Percentiles rank a stretch among this genome's conserved stretches.
Conservation (phyloP, 257 asterid genomes). For the Cordia subcordata region DNA sequence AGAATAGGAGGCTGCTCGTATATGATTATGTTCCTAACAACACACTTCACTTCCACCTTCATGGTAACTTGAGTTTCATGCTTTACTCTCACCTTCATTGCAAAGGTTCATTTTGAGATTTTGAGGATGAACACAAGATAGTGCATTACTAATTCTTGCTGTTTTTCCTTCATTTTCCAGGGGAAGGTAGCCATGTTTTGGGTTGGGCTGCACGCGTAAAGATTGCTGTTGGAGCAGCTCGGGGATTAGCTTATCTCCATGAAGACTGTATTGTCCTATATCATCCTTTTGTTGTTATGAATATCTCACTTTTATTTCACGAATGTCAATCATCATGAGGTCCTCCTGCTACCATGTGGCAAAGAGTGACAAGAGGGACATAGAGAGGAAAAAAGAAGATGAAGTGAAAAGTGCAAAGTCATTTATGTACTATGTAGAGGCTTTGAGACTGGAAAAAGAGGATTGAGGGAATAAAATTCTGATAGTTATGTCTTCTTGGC, state of each 20-base stretch:
- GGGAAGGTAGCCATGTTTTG: constrained; percentile 58
- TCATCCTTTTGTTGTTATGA: constrained; percentile 8
- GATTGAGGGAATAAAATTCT: background rate
- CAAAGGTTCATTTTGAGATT: background rate
- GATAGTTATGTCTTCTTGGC: background rate
- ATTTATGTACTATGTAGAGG: no score
- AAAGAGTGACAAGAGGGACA: no score
- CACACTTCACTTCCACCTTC: constrained; percentile 94
- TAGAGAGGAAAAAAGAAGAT: no score
- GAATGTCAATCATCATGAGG: no score
- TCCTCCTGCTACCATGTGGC: no score
- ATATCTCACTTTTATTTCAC: background rate
- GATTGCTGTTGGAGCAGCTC: constrained; percentile 95
- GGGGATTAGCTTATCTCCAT: constrained; percentile 96
- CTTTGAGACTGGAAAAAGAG: no score
- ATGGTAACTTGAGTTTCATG: constrained; percentile 44
- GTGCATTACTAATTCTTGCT: constrained; percentile 9
- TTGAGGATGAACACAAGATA: background rate
- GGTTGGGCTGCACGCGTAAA: constrained; percentile 80
- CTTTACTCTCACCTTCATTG: background rate
- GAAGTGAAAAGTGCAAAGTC: no score
- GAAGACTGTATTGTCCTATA: constrained; percentile 77
- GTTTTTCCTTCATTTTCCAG: constrained; percentile 32
- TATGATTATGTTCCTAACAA: constrained; percentile 81
- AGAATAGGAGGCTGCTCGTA: constrained; percentile 70